Evolutionary conservation across 179 eudicot genomes (phyloP).

Genomic region (Actinidia polygama): DNA sequence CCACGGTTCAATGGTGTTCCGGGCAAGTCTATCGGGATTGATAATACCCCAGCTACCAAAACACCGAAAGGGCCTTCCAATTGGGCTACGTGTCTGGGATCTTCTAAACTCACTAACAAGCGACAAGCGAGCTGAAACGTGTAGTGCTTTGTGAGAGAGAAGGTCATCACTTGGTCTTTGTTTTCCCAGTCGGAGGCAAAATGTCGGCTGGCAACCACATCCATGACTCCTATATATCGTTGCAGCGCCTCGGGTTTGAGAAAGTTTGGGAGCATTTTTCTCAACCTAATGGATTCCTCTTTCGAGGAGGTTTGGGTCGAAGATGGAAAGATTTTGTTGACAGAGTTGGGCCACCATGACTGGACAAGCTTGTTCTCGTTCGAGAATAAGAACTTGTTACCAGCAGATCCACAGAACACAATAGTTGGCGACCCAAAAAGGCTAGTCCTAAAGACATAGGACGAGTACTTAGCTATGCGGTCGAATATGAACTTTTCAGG

Average conservation of each 20-base stretch:
- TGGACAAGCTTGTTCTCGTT: constrained; percentile 18
- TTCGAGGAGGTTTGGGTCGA: background rate
- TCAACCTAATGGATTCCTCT: constrained; percentile 5
- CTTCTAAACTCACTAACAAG: background rate
- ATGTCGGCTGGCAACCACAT: background rate
- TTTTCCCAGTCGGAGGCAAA: constrained; percentile 8
- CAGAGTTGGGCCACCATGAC: constrained; percentile 16
- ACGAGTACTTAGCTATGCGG: constrained; percentile 16
- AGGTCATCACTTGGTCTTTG: background rate
- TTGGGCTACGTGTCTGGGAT: background rate
- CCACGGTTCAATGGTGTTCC: constrained; percentile 10
- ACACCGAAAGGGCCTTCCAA: background rate
- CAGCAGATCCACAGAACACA: background rate
- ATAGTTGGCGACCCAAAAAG: background rate
- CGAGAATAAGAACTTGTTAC: constrained; percentile 17
- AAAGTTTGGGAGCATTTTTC: constrained; percentile 18
- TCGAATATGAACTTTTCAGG: constrained; percentile 16
- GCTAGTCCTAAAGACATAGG: background rate
- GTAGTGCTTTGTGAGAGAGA: constrained; percentile 8
- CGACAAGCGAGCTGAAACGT: constrained; percentile 17
- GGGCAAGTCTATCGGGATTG: background rate
- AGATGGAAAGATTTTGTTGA: constrained; percentile 8
- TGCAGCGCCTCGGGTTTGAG: constrained; percentile 14
- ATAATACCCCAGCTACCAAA: background rate
- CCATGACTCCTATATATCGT: constrained; percentile 16